Conservation (phyloP, 306 rosid genomes). For the Albizia julibrissin region DNA sequence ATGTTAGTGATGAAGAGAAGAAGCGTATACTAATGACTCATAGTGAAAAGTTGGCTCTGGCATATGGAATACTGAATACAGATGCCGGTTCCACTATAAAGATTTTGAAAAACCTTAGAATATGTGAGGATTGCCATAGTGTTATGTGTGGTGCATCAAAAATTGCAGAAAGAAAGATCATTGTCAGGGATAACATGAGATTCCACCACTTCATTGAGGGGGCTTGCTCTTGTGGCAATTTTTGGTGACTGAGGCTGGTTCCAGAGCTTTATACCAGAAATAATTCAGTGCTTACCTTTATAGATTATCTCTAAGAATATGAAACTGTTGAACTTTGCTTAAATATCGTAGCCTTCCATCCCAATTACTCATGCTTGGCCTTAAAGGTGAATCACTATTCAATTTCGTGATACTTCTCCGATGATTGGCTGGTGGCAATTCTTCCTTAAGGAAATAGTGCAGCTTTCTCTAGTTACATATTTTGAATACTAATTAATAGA, state of each 20-base stretch:
- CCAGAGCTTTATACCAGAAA: background rate
- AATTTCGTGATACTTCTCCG: background rate
- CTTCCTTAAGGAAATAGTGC: background rate
- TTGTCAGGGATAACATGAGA: constrained; percentile 75
- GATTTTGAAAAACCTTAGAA: constrained; percentile 86
- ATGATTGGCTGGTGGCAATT: background rate
- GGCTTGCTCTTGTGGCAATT: constrained; percentile 71
- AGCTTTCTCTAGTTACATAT: background rate
- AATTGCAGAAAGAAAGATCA: constrained; percentile 64
- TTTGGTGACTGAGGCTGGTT: constrained; percentile 58
- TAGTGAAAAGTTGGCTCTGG: constrained; percentile 83
- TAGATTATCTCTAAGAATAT: background rate
- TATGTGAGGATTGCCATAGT: constrained; percentile 80
- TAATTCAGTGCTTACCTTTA: background rate
- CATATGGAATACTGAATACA: constrained; percentile 56
- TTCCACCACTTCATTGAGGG: constrained; percentile 80
- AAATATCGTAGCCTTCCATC: background rate
- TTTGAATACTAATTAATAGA: background rate
- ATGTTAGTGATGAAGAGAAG: constrained; percentile 55
- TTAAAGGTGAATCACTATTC: background rate
- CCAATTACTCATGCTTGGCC: background rate
- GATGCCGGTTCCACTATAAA: constrained; percentile 57
- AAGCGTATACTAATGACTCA: constrained; percentile 58
- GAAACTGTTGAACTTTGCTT: background rate
- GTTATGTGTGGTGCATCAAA: constrained; percentile 71